Base-by-base conservation (phyloP, 2,329 filamentous ascomycete genomes). In the Acephala macrosclerotiorum region DNA sequence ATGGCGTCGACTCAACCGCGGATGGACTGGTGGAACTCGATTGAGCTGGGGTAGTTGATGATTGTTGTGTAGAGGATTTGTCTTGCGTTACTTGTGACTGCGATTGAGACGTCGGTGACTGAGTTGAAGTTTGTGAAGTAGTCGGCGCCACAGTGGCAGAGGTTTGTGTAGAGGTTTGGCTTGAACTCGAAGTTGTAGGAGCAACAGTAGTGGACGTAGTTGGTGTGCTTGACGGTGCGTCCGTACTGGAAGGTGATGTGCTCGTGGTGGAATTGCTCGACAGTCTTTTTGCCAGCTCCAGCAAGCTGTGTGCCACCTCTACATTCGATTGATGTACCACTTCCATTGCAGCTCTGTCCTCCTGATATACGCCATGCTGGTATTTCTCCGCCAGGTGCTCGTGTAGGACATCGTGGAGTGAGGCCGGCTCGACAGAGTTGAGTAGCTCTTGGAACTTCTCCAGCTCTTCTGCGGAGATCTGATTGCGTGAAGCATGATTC, bases 371-470 rank as follows among this genome's bases (percentile, higher is more conserved):
- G 65, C 90, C 90, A 74, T 91, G 85, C 75, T 88, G 85, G 78
- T 89, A 92, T 74, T 87, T 86, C 57, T 84, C 83, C 55, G 86
- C 84, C 61, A 89, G 81, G 72, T 89, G 84, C 67, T 83, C 80
- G 76, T 91, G 88, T 36, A 94, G 82, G 61, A 91, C 85, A 56
- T 85, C 84, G 76, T 92, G 89, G 61, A 94, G 80, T 49, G 86
- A 83, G 58, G 86, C 82, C 62, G 84, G 83, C 25, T 89, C 86
- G 63, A 89, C 79, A 26, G 82, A 81, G 67, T 84, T 80, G 61
- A 90, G 78, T 62, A 89, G 77, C 65, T 86, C 82, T 69, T 84
- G 81, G 78, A 90, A 86, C 20, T 78, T 57, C 71, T 72, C 51
- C 74, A 73, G 61, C 65, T 75, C 71, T 29, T 71, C 66, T 12